Evolutionary conservation across 208 protist genomes (phyloP).

Genomic region (Trypanosoma scelopori): DNA sequence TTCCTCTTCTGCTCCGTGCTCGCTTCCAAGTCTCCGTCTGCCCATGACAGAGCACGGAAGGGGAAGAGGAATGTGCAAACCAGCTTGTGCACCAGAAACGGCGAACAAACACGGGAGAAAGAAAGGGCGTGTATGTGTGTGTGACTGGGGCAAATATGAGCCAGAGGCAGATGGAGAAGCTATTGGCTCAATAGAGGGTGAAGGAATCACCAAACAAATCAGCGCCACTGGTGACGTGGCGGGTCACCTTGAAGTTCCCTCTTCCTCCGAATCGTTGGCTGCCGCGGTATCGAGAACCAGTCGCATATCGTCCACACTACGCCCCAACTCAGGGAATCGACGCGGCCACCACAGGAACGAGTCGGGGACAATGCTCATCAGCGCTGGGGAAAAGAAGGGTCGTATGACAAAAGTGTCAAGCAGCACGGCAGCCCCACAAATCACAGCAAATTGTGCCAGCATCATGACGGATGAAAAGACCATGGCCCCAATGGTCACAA

Average conservation of each 20-base stretch:
- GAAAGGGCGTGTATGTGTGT: no score
- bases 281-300: neutral
- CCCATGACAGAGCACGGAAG: no score
- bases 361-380: conserved; percentile 22
- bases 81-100: no score
- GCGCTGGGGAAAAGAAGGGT: conserved; percentile 29
- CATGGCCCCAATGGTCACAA: conserved; percentile 33
- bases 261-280: neutral
- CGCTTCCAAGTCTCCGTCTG: no score
- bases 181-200: no score
- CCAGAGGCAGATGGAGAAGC: no score
- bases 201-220: no score
- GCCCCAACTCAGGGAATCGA: conserved; percentile 20
- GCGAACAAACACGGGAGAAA: no score
- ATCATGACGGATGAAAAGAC: conserved; percentile 30
- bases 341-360: conserved; percentile 27
- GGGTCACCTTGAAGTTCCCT: neutral
- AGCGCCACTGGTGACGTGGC: no score
- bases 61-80: no score
- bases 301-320: conserved; percentile 21
- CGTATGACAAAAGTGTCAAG: conserved; percentile 45
- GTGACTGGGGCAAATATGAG: no score
- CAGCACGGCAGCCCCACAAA: conserved; percentile 24
- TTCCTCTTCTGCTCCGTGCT: no score
- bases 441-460: conserved; percentile 35